These are phyloP conservation scores for Ceratobasidium sp. DNA, from an alignment of 1,284 basidiomycete genomes.

Conservation along the genomic window DNA sequence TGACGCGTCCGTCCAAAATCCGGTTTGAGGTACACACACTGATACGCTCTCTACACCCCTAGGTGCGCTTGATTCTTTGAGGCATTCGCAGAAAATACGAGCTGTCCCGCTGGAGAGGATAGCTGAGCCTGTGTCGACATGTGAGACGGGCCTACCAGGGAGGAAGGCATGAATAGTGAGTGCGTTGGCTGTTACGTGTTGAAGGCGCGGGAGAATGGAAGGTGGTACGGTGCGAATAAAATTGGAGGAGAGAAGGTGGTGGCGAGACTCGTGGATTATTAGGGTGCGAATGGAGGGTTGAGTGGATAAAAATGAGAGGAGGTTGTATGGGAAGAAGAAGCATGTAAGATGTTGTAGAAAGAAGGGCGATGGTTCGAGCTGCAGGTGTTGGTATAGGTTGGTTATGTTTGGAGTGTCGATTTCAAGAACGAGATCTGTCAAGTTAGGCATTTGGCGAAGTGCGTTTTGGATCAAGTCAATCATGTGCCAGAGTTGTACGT, in stretches of 20 bases:
- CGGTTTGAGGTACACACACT: constrained; percentile 26
- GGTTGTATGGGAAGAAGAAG: background rate
- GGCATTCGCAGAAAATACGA: constrained; percentile 16
- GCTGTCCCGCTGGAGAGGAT: constrained; percentile 10
- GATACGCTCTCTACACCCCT: constrained; percentile 18
- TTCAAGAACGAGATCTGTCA: background rate
- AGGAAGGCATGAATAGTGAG: constrained; percentile 28
- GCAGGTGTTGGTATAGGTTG: background rate
- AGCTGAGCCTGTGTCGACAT: constrained; percentile 1
- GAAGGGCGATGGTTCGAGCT: background rate
- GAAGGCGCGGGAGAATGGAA: constrained; percentile 17
- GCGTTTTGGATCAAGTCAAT: background rate
- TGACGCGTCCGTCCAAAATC: constrained; percentile 37
- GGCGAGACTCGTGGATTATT: constrained; percentile 3
- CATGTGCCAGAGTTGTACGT: background rate
- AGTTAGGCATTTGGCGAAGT: background rate
- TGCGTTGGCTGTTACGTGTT: background rate
- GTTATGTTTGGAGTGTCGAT: constrained; percentile 17
- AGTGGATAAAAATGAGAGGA: constrained; percentile 7
- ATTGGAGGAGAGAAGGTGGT: background rate
- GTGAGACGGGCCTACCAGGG: constrained; percentile 21
- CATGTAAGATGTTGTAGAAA: constrained; percentile 5
- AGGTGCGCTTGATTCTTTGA: constrained; percentile 6
- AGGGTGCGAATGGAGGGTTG: constrained; percentile 10
- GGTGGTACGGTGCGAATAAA: background rate